Evolutionary conservation across 2,329 filamentous ascomycete genomes (phyloP), one percentile per base, ranked within the genome.

Genomic region (Stemphylium lycopersici): DNA sequence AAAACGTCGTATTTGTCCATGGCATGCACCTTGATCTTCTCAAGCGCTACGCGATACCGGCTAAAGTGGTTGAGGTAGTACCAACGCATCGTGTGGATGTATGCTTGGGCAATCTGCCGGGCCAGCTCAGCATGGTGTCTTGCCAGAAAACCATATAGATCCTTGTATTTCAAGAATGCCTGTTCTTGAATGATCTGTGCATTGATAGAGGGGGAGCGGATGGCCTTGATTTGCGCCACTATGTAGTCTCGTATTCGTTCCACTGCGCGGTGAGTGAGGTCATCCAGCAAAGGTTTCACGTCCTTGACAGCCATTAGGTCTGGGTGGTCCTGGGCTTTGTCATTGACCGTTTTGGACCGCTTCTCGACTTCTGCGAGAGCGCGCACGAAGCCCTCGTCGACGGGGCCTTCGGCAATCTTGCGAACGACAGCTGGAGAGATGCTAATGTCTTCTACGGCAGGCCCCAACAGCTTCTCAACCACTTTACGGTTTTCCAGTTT

Each of bases 41-140:
- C 88, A 5, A 99, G 81, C 0, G 95, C 88, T 65, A 88, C 87
- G 60, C 90, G 87, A 74, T 99, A 99, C 31, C 93, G 87, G 3
- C 85, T 87, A 71, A 99, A 99, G 73, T 97, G 91, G 62, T 90
- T 95, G 48, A 89, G 78, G 72, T 98, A 98, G 71, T 99, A 99
- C 95, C 95, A 99, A 48, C 92, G 87, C 91, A 99, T 99, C 0
- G 96, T 99, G 73, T 97, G 96, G 79, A 96, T 88, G 69, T 99
- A 99, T 3, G 96, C 95, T 72, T 91, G 89, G 7, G 87, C 87
- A 61, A 99, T 96, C 75, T 99, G 91, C 48, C 93, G 88, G 7
- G 91, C 91, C 5, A 99, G 84, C n/a, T 85, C 82, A 1, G 89
- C 80, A 67, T 98, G 92, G 62, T 93, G 89, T 64, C 85, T 87